phyloP scores from a whole-genome alignment of 768 basidiomycete genomes.

The Boletus reticuloceps region DNA sequence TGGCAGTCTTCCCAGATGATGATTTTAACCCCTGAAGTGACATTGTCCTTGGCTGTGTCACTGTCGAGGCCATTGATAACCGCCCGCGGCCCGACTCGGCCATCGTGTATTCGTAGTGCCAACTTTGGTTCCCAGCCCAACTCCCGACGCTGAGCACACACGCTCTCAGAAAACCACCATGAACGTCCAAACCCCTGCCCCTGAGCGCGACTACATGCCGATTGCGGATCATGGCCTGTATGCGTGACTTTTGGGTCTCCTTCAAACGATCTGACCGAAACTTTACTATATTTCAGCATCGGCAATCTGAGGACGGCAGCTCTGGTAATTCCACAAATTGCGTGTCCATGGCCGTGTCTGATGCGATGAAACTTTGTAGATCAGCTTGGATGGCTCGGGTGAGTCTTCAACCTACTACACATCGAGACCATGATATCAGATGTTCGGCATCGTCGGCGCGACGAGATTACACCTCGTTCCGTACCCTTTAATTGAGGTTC shows the following conservation, averaged over 20 bases:
- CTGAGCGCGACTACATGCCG: constrained; percentile 65
- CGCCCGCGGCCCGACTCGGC: neutral
- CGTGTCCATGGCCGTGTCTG: neutral
- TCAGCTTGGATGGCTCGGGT: constrained; percentile 85
- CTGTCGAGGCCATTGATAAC: neutral
- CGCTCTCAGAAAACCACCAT: constrained; percentile 13
- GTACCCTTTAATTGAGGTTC: neutral
- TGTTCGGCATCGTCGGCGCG: too few relatives aligned
- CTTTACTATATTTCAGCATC: constrained; percentile 45
- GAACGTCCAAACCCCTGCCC: constrained; percentile 53
- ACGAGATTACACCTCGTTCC: neutral
- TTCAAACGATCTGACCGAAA: constrained; percentile 9
- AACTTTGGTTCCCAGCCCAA: constrained; percentile 3
- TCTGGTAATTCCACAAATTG: constrained; percentile 38
- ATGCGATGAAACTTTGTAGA: constrained; percentile 25
- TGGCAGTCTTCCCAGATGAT: too few relatives aligned
- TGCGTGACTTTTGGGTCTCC: constrained; percentile 22
- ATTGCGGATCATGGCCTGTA: constrained; percentile 82
- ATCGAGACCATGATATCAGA: neutral
- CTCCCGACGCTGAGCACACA: neutral
- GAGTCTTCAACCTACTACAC: constrained; percentile 21
- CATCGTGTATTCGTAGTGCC: constrained; percentile 3
- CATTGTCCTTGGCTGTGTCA: neutral
- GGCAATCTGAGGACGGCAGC: constrained; percentile 85
- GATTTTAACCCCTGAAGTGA: neutral